Evolutionary conservation across 805 yeast genomes (phyloP).

Genomic region (Kodamaea leandrae): DNA sequence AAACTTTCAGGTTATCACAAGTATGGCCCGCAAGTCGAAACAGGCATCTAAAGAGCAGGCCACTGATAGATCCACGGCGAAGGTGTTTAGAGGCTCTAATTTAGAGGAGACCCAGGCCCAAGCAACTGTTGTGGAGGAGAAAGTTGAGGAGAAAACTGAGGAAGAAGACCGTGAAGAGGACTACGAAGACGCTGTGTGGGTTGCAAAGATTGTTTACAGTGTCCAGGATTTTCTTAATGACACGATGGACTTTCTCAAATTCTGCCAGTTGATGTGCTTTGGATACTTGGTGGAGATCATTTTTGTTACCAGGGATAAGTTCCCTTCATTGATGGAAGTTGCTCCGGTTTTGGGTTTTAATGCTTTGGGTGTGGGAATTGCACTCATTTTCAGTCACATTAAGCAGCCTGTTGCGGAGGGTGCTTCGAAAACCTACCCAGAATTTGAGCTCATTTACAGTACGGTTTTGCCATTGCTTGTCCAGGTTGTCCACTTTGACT

Average conservation of each 20-base stretch:
- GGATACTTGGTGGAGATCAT: constrained; percentile 30
- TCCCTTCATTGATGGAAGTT: constrained; percentile 17
- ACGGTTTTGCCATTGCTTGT: constrained; percentile 31
- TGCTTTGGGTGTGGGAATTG: constrained; percentile 30
- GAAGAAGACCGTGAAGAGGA: constrained; percentile 11
- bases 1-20: neutral
- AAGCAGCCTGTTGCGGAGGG: constrained; percentile 16
- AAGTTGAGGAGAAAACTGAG: neutral
- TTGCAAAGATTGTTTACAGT: constrained; percentile 19
- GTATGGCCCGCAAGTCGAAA: neutral
- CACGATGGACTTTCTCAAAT: constrained; percentile 27
- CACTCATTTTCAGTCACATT: constrained; percentile 25
- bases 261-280: constrained; percentile 32
- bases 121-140: neutral
- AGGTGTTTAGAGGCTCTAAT: constrained; percentile 7
- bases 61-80: constrained; percentile 10
- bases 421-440: constrained; percentile 27
- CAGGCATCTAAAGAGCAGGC: neutral
- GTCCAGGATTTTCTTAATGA: constrained; percentile 40
- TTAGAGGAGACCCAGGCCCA: neutral
- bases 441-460: constrained; percentile 36
- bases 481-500: constrained; percentile 17
- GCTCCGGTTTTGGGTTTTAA: constrained; percentile 31
- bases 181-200: constrained; percentile 9
- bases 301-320: constrained; percentile 21